These are phyloP conservation scores for Tulasnella calospora DNA, from an alignment of 768 basidiomycete species.

Conservation along the genomic window DNA sequence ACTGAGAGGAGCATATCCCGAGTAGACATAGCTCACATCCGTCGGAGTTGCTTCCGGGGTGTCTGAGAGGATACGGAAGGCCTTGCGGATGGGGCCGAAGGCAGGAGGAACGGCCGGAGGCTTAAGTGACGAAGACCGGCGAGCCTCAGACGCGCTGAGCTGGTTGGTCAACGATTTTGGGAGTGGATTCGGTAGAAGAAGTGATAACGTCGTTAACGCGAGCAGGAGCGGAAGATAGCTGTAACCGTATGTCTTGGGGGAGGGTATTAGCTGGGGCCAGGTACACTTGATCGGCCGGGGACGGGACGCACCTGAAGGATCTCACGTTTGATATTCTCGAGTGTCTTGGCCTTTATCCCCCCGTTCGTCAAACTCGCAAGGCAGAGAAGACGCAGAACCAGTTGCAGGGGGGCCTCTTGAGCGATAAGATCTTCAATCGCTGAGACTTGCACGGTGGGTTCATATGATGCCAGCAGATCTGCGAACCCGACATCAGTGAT, in stretches of 20 bases:
- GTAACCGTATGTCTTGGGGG: slow-evolving; percentile 53
- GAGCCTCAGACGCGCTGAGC: slow-evolving; percentile 45
- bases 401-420: slow-evolving; percentile 76
- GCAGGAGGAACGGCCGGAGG: slow-evolving; percentile 37
- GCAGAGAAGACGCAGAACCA: slow-evolving; percentile 73
- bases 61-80: slow-evolving; percentile 87
- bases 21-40: slow-evolving; percentile 94
- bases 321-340: slow-evolving; percentile 88
- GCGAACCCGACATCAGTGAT: no score
- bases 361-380: slow-evolving; percentile 78
- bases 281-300: slow-evolving; percentile 18
- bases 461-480: slow-evolving; percentile 95
- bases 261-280: slow-evolving; percentile 20
- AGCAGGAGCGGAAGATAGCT: slow-evolving; percentile 47
- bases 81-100: slow-evolving; percentile 68
- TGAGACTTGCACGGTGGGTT: slow-evolving; percentile 69
- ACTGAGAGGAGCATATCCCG: slow-evolving; percentile 95
- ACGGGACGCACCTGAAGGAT: slow-evolving; percentile 74
- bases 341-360: slow-evolving; percentile 77
- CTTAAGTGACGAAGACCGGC: slow-evolving; percentile 39
- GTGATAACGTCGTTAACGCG: slow-evolving; percentile 36
- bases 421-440: slow-evolving; percentile 88
- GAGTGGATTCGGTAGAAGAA: slow-evolving; percentile 62
- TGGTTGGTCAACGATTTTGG: slow-evolving; percentile 41
- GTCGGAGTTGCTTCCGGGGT: slow-evolving; percentile 63